Percentiles rank a stretch among this genome's conserved stretches.
Evolutionary conservation across 2,329 filamentous ascomycete genomes (phyloP).

Genomic region (Knoxdaviesia capensis): DNA sequence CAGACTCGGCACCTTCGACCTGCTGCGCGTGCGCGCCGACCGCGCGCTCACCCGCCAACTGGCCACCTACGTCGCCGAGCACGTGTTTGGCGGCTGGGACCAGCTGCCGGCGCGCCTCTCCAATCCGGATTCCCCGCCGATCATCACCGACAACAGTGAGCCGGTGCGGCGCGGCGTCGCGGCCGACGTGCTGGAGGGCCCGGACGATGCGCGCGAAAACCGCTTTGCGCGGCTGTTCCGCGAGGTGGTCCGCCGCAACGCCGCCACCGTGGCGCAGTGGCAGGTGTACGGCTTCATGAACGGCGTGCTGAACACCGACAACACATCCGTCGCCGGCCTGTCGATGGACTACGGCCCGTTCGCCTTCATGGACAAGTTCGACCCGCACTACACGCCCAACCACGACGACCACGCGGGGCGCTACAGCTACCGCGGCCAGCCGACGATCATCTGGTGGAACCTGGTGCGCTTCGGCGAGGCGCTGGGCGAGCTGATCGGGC

Average conservation of each 20-base stretch:
- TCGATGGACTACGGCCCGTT: conserved; percentile 94
- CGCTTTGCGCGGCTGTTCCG: conserved; percentile 74
- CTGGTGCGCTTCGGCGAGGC: conserved; percentile 78
- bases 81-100: conserved; percentile 78
- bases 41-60: conserved; percentile 51
- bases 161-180: conserved; percentile 31
- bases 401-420: conserved; percentile 79
- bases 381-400: conserved; percentile 86
- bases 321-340: conserved; percentile 76
- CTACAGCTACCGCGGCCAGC: conserved; percentile 87
- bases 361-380: conserved; percentile 93
- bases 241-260: conserved; percentile 71
- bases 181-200: conserved; percentile 43
- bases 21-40: conserved; percentile 69
- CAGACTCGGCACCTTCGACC: conserved; percentile 85
- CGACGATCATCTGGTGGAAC: conserved; percentile 97
- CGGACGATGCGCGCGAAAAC: conserved; percentile 53
- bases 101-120: conserved; percentile 45
- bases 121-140: conserved; percentile 25
- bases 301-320: conserved; percentile 92
- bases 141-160: too few relatives aligned
- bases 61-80: conserved; percentile 67
- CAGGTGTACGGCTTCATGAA: conserved; percentile 99
- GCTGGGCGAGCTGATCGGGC: conserved; percentile 71
- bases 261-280: conserved; percentile 76